Base-by-base conservation (phyloP, 345 rosid species). In the Pistacia vera region DNA sequence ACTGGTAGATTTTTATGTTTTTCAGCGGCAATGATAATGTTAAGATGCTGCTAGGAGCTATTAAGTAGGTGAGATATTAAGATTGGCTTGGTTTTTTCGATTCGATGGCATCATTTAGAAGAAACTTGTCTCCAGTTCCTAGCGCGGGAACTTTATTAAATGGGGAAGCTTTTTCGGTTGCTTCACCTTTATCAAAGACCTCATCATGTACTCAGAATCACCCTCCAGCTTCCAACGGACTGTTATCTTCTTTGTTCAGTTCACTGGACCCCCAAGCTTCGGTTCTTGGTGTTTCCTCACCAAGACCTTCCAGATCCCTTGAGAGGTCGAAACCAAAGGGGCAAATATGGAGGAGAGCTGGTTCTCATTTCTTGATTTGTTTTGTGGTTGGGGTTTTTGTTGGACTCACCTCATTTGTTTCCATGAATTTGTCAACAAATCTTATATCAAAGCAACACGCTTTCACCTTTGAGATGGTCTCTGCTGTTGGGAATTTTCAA, bases 61-160 rank as follows among this genome's bases (percentile, higher is more conserved):
- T 48, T 48, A 30, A 68, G 60, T 72, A 1, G n/a, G 25, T 68
- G 33, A 57, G 78, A 66, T 38, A 65, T 2, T 36, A 38, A 22
- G 71, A 51, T 51, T 68, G 30, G 51, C 68, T 33, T 62, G 33
- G 76, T 75, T 83, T 25, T 83, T 81, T 82, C 49, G 33, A 80
- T n/a, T 52, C 67, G n/a, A 89, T 89, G 95, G 88, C 92, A 68
- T 89, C 92, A 60, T 85, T 91, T 69, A 85, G 91, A 81, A 86
- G 92, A 80, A 78, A 90, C 44, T 68, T 83, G 76, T 86, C 89
- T 59, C 92, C 91, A 0, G 81, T 91, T 59, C 87, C 90, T 60
- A 76, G 87, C 64, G 81, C 82, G 8, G 91, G 90, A 57, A 65
- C 77, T 63, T 71, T 71, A 16, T 35, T 74, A 64, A 86, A 68